These are phyloP conservation scores for Colletotrichum orbiculare DNA, from an alignment of 2,329 filamentous ascomycete species.

Conservation along the genomic window DNA sequence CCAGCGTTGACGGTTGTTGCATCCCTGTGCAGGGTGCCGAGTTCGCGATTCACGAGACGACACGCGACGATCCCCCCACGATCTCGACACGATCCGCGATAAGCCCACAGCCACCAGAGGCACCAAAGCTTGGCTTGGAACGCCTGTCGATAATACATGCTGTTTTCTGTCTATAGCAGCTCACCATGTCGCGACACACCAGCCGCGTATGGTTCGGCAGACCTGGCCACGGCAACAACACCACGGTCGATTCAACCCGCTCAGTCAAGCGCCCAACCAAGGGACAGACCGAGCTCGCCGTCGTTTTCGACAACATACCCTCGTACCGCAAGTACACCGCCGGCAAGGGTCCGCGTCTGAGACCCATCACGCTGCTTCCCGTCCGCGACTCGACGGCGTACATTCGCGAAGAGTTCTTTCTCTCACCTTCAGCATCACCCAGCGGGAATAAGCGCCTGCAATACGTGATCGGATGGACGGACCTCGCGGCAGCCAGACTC, in stretches of 20 bases:
- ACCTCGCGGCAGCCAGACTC: conserved; percentile 60
- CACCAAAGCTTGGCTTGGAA: too few relatives aligned
- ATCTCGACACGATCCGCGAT: too few relatives aligned
- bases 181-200: conserved; percentile 26
- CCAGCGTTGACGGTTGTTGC: not conserved
- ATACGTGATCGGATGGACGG: conserved; percentile 66
- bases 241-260: not conserved
- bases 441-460: conserved; percentile 58
- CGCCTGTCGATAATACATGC: too few relatives aligned
- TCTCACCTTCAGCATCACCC: conserved; percentile 49
- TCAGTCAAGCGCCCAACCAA: not conserved
- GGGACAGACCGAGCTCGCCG: conserved; percentile 22
- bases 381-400: conserved; percentile 64
- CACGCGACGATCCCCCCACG: conserved; percentile 6
- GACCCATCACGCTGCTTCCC: conserved; percentile 60
- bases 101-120: too few relatives aligned
- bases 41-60: conserved; percentile 15
- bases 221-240: not conserved
- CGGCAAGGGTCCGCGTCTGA: conserved; percentile 59
- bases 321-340: conserved; percentile 47
- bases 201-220: conserved; percentile 23
- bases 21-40: not conserved
- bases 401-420: conserved; percentile 64
- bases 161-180: not conserved
- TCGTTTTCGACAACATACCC: conserved; percentile 28